phyloP scores from a whole-genome alignment of 129 eudicot genomes.

The Dittrichia graveolens region DNA sequence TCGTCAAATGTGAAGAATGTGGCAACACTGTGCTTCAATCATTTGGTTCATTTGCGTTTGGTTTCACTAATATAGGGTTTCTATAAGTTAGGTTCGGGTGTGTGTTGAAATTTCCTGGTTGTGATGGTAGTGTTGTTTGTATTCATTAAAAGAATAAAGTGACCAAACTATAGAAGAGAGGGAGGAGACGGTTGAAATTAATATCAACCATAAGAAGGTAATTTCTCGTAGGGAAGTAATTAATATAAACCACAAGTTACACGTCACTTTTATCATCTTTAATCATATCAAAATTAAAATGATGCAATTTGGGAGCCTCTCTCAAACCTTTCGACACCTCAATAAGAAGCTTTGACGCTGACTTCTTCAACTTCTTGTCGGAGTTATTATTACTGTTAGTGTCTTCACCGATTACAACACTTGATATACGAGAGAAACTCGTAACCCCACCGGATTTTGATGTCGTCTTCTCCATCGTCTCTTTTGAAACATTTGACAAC shows the following conservation, averaged over 20 bases:
- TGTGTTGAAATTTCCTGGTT: no score
- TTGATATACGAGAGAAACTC: conserved; percentile 40
- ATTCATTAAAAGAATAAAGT: no score
- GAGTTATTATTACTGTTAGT: not conserved
- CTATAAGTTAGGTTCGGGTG: no score
- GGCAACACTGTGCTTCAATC: no score
- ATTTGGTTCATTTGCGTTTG: no score
- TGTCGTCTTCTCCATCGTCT: conserved; percentile 17
- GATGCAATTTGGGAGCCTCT: conserved; percentile 40
- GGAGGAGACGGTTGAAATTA: no score
- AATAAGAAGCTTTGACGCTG: conserved; percentile 39
- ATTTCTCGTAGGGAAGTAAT: conserved; percentile 76
- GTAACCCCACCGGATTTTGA: conserved; percentile 31
- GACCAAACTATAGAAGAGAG: no score
- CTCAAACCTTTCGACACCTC: conserved; percentile 56
- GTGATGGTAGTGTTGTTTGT: no score
- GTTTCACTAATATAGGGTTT: no score
- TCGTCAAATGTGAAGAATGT: no score
- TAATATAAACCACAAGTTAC: conserved; percentile 64
- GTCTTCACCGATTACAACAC: conserved; percentile 31
- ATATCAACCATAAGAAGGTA: conserved; percentile 61
- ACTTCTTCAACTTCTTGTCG: conserved; percentile 29
- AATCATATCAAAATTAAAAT: conserved; percentile 77
- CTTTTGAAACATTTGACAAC: conserved; percentile 51
- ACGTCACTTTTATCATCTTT: conserved; percentile 47